These are phyloP conservation scores for Murraya paniculata DNA, from an alignment of 345 rosid genomes.

Conservation along the genomic window DNA sequence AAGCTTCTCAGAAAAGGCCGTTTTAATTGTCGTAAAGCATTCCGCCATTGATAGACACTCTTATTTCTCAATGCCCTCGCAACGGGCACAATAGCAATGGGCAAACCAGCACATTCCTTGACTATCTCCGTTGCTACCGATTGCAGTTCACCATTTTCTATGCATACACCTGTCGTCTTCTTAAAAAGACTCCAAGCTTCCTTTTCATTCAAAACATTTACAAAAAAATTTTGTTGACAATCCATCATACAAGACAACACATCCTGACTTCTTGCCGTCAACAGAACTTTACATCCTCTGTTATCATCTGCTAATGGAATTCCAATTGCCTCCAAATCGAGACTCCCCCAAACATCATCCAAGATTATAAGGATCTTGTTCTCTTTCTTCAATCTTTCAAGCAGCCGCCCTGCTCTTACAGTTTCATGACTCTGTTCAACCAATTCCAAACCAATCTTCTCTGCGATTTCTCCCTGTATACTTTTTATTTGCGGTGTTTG, in stretches of 20 bases:
- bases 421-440: background rate
- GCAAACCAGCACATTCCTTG: constrained; percentile 30
- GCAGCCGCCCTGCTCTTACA: background rate
- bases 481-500: background rate
- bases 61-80: constrained; percentile 21
- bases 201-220: background rate
- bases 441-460: background rate
- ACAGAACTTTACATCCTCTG: background rate
- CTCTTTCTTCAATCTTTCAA: background rate
- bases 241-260: background rate
- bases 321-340: background rate
- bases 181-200: background rate
- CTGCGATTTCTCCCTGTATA: constrained; percentile 3
- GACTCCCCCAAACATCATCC: background rate
- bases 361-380: constrained; percentile 5
- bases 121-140: constrained; percentile 16
- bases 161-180: background rate
- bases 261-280: background rate
- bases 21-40: constrained; percentile 10
- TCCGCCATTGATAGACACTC: constrained; percentile 14
- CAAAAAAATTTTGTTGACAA: background rate
- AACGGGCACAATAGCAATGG: constrained; percentile 18
- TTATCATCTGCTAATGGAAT: background rate
- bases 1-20: background rate
- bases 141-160: background rate